Percentiles rank a stretch among this genome's conserved stretches.
phyloP scores from a whole-genome alignment of 129 eudicot species.

The Saussurea involucrata region DNA sequence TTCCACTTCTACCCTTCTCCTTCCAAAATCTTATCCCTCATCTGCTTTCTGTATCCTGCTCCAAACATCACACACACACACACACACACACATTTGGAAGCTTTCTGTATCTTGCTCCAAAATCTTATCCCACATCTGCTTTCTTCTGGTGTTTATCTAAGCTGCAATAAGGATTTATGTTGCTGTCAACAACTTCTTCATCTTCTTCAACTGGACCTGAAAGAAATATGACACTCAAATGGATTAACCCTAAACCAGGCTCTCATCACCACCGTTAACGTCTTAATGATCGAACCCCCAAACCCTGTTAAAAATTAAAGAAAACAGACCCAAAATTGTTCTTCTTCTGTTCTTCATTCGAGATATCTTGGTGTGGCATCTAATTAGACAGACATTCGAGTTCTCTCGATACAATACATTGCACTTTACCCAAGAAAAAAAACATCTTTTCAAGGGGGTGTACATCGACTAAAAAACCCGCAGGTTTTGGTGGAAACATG shows the following conservation, averaged over 20 bases:
- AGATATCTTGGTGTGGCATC: slow-evolving; percentile 20
- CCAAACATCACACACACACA: no score
- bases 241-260: slow-evolving; percentile 8
- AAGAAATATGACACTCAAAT: slow-evolving; percentile 7
- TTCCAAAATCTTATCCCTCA: no score
- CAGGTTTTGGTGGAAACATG: neutral
- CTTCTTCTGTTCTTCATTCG: neutral
- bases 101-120: no score
- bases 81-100: no score
- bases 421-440: neutral
- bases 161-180: slow-evolving; percentile 80
- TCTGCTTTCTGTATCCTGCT: no score
- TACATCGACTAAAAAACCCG: neutral
- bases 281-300: neutral
- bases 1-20: no score
- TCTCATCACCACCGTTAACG: neutral
- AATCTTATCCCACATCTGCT: no score
- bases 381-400: no score
- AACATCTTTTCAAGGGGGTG: neutral
- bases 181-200: slow-evolving; percentile 77
- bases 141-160: slow-evolving; percentile 70
- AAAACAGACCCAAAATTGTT: neutral
- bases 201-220: slow-evolving; percentile 75
- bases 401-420: neutral
- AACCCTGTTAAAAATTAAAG: neutral